Evolutionary conservation across 805 yeast genomes (phyloP).

Genomic region (Maudiozyma serrabonitensis): DNA sequence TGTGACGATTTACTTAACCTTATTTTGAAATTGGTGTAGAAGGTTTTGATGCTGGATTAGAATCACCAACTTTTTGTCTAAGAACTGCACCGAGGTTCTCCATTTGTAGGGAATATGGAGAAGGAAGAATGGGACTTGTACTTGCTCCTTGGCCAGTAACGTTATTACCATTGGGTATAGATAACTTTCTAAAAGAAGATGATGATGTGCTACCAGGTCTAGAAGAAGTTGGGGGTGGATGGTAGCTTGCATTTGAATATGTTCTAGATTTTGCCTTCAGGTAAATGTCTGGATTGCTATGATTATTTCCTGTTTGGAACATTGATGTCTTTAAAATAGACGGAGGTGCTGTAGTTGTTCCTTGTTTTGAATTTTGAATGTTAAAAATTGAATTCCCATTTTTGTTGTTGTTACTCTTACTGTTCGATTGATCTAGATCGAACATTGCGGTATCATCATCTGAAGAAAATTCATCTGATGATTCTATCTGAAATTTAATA

Average conservation of each 20-base stretch:
- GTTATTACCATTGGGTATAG: neutral
- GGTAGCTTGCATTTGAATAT: slow-evolving; percentile 9
- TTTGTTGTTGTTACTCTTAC: neutral
- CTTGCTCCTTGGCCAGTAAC: neutral
- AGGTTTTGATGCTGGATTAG: neutral
- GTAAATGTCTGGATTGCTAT: slow-evolving; percentile 5
- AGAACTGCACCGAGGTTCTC: slow-evolving; percentile 20
- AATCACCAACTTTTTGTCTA: slow-evolving; percentile 13
- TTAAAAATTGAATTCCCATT: neutral
- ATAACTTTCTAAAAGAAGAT: neutral
- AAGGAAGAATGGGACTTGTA: neutral
- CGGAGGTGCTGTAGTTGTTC: neutral
- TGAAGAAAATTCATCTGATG: slow-evolving; percentile 21
- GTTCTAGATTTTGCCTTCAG: slow-evolving; percentile 8
- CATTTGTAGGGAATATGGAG: slow-evolving; percentile 12
- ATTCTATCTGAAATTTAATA: slow-evolving; percentile 20
- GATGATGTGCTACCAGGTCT: neutral
- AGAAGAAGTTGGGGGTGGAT: neutral
- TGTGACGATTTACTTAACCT: no score
- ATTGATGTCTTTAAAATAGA: slow-evolving; percentile 5
- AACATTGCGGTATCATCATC: slow-evolving; percentile 12
- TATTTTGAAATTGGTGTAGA: neutral
- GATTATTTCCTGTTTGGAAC: neutral
- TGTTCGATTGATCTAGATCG: neutral
- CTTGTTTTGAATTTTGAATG: neutral